Percentiles rank a stretch among this genome's conserved stretches.
These are phyloP conservation scores for Phalaenopsis hybrid DNA, from an alignment of 116 monocot species.

Conservation along the genomic window DNA sequence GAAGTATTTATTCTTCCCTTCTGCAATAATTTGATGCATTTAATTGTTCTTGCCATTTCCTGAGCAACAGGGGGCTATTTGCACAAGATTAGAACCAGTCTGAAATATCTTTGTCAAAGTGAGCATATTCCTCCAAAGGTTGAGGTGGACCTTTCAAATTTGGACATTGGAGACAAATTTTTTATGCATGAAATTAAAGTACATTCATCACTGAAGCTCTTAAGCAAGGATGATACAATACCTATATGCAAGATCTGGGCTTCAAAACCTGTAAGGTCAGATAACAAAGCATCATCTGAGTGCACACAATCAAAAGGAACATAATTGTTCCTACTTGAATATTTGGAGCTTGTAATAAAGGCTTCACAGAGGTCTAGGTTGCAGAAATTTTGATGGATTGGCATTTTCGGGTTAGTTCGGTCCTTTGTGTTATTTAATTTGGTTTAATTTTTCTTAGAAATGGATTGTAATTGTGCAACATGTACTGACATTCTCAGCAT, in stretches of 20 bases:
- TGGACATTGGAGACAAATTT: conserved; percentile 66
- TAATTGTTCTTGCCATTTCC: neutral
- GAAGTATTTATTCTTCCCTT: no score
- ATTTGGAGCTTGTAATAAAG: neutral
- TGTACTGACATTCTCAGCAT: no score
- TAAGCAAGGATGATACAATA: conserved; percentile 46
- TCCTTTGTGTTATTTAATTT: no score
- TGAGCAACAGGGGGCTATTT: conserved; percentile 65
- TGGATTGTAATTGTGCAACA: no score
- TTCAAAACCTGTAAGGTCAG: conserved; percentile 27
- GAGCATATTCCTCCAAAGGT: conserved; percentile 74
- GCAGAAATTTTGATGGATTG: no score
- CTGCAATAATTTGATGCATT: neutral
- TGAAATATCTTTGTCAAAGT: conserved; percentile 60
- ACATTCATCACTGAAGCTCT: conserved; percentile 56
- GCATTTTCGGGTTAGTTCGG: no score
- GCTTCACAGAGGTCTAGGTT: neutral
- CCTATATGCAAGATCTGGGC: conserved; percentile 67
- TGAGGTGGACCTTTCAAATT: conserved; percentile 68
- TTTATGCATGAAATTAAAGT: conserved; percentile 47
- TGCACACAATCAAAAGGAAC: neutral
- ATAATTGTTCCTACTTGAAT: neutral
- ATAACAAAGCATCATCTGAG: neutral
- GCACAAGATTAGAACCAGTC: conserved; percentile 56
- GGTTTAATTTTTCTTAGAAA: no score